These are phyloP conservation scores for Leishmania martiniquensis DNA, from an alignment of 208 protist species.

Conservation along the genomic window DNA sequence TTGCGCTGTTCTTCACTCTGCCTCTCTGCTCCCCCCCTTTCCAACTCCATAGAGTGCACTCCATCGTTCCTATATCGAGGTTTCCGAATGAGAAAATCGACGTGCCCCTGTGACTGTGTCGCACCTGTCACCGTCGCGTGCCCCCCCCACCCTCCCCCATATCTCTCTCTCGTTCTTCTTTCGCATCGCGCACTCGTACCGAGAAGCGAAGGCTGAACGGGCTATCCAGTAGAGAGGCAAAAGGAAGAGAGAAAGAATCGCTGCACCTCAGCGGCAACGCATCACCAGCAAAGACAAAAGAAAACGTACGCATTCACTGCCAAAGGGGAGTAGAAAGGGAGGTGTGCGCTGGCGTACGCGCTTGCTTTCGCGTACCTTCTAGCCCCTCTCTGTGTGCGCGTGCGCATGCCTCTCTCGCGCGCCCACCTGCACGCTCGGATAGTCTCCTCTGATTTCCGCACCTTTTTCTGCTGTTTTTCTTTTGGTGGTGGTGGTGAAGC, in stretches of 20 bases:
- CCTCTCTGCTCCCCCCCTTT: not conserved
- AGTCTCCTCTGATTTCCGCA: not conserved
- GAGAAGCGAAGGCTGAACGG: not conserved
- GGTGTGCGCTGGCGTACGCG: not conserved
- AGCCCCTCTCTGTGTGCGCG: not conserved
- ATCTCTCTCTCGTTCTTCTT: too few relatives aligned
- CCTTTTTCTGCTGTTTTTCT: not conserved
- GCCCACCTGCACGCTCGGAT: not conserved
- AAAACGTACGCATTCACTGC: too few relatives aligned
- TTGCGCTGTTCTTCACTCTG: not conserved
- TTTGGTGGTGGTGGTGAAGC: too few relatives aligned
- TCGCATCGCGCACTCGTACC: not conserved
- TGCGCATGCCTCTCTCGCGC: not conserved
- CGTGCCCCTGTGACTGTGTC: too few relatives aligned
- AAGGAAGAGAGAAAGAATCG: not conserved
- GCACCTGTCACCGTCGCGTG: too few relatives aligned
- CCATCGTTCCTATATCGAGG: too few relatives aligned
- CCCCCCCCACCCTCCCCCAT: too few relatives aligned
- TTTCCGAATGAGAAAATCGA: too few relatives aligned
- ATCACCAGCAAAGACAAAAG: not conserved
- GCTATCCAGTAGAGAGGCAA: not conserved
- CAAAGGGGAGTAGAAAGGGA: not conserved
- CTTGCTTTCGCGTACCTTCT: not conserved
- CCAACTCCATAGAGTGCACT: too few relatives aligned
- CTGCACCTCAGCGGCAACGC: not conserved